A percentile compares a stretch with the other conserved stretches of the same genome.
phyloP scores from a whole-genome alignment of 345 rosid genomes.

The Arabidopsis suecica region DNA sequence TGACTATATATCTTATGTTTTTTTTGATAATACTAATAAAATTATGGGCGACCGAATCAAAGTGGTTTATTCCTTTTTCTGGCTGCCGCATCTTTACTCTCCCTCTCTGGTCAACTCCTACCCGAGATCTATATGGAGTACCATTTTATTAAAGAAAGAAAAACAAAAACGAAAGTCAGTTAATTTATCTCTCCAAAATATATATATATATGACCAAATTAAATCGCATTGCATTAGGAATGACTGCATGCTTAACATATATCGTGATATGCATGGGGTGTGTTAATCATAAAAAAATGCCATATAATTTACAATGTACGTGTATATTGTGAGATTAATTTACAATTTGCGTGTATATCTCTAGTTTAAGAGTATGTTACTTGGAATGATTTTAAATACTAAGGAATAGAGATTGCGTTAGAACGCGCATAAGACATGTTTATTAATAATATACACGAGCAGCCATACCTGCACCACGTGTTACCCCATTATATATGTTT shows the following conservation, averaged over 20 bases:
- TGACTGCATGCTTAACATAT: not conserved
- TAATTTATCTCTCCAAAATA: not conserved
- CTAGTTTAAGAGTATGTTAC: not conserved
- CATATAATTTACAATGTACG: not conserved
- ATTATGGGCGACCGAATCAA: constrained; percentile 24
- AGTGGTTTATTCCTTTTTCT: constrained; percentile 39
- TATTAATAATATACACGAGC: not conserved
- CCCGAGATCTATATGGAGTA: not conserved
- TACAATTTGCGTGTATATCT: not conserved
- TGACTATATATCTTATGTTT: no score
- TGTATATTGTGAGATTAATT: not conserved
- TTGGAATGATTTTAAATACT: not conserved
- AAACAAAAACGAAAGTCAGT: not conserved
- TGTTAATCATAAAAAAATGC: not conserved
- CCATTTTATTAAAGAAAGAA: no score
- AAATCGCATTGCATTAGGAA: not conserved
- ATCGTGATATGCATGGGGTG: constrained; percentile 5
- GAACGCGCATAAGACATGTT: constrained; percentile 6
- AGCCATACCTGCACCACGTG: constrained; percentile 34
- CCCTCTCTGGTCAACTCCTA: constrained; percentile 25
- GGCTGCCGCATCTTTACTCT: constrained; percentile 22
- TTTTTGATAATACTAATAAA: no score
- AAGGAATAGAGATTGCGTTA: not conserved
- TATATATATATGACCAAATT: not conserved
- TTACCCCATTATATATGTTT: not conserved